Conservation (phyloP, 148 eudicot genomes). For the Chenopodium album region DNA sequence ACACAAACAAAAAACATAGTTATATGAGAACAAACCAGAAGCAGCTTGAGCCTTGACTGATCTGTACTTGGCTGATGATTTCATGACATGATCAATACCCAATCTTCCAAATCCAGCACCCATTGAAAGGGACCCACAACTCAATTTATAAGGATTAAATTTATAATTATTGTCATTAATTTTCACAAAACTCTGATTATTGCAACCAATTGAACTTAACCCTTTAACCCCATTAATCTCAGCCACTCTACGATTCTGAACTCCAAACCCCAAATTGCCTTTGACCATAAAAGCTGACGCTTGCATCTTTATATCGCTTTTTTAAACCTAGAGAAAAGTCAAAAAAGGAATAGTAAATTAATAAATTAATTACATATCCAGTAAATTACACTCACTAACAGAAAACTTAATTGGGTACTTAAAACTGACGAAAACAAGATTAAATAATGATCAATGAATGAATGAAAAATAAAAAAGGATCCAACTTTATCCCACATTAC, state of each 20-base stretch:
- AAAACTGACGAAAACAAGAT: not conserved
- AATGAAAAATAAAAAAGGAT: not conserved
- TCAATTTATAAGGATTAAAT: constrained; percentile 33
- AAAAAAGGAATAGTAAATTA: constrained; percentile 12
- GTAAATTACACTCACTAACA: not conserved
- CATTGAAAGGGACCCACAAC: constrained; percentile 41
- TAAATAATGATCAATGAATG: not conserved
- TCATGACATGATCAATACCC: constrained; percentile 41
- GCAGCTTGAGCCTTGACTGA: constrained; percentile 62
- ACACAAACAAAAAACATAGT: not conserved
- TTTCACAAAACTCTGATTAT: constrained; percentile 31
- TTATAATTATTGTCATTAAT: constrained; percentile 19
- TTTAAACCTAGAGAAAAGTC: constrained; percentile 23
- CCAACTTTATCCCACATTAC: constrained; percentile 10
- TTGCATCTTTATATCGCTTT: constrained; percentile 41
- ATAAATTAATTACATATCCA: constrained; percentile 1
- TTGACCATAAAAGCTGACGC: constrained; percentile 42
- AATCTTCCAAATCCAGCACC: constrained; percentile 47
- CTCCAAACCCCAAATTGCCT: constrained; percentile 34
- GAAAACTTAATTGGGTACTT: not conserved
- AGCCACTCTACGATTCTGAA: constrained; percentile 36
- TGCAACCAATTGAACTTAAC: constrained; percentile 18
- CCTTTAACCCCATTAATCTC: constrained; percentile 32
- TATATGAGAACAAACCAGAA: constrained; percentile 43
- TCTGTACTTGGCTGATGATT: constrained; percentile 56